These are phyloP conservation scores for Pichia nanzhaoensis DNA, from an alignment of 805 yeast genomes.

Conservation along the genomic window DNA sequence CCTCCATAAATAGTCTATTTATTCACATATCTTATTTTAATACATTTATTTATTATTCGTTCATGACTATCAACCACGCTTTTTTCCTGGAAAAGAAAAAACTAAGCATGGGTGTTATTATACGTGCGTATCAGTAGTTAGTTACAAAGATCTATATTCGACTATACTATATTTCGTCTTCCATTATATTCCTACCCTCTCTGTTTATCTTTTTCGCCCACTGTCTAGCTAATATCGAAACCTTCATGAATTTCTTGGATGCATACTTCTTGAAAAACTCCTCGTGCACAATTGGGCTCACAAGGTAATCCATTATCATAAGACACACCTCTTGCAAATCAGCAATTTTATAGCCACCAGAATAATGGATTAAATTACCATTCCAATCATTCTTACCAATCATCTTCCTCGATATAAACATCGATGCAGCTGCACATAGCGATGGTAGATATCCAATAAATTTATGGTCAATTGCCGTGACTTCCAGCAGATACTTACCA, in stretches of 20 bases:
- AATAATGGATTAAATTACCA: constrained; percentile 79
- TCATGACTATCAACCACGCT: neutral
- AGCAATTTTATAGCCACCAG: constrained; percentile 78
- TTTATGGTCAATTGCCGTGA: constrained; percentile 65
- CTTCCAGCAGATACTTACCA: constrained; percentile 79
- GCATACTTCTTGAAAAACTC: constrained; percentile 93
- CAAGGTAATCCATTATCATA: constrained; percentile 68
- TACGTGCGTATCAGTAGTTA: no score
- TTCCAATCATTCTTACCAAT: constrained; percentile 69
- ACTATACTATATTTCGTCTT: constrained; percentile 20
- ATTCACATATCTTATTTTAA: neutral
- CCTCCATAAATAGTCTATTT: neutral
- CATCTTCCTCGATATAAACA: constrained; percentile 74
- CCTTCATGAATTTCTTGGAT: constrained; percentile 80
- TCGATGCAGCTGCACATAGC: constrained; percentile 77
- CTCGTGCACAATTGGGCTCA: constrained; percentile 79
- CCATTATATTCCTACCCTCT: constrained; percentile 40
- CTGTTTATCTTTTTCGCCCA: constrained; percentile 64
- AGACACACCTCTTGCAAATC: constrained; percentile 69
- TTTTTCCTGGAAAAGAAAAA: neutral
- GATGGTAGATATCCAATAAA: constrained; percentile 74
- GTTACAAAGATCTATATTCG: no score
- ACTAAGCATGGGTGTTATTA: neutral
- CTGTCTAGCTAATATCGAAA: constrained; percentile 69
- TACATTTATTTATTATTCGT: constrained; percentile 2